Evolutionary conservation across 768 basidiomycete species (phyloP).

Genomic region (Sporobolomyces phaffii): DNA sequence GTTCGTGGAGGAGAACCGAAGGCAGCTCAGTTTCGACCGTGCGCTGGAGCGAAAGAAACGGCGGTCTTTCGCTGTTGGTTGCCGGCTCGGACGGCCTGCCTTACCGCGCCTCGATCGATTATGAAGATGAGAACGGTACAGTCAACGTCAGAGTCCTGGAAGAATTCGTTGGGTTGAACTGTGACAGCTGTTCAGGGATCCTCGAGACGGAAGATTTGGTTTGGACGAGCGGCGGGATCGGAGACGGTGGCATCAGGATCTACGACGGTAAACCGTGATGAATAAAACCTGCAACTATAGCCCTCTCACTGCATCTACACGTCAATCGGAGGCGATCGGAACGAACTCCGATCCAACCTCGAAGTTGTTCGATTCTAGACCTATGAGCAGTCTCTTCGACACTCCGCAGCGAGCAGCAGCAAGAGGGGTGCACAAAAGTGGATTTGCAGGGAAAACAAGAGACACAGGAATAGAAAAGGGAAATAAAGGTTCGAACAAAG

Average conservation of each 20-base stretch:
- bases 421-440: no score
- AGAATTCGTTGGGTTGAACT: slow-evolving; percentile 29
- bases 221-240: slow-evolving; percentile 19
- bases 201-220: slow-evolving; percentile 4
- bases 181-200: slow-evolving; percentile 13
- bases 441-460: no score
- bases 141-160: slow-evolving; percentile 2
- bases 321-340: no score
- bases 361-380: no score
- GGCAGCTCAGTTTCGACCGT: not conserved
- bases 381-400: no score
- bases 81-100: slow-evolving; percentile 27
- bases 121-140: not conserved
- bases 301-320: no score
- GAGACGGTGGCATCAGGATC: no score
- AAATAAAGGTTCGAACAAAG: no score
- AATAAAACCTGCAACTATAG: no score
- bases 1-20: not conserved
- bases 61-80: slow-evolving; percentile 1
- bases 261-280: no score
- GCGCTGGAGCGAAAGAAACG: not conserved
- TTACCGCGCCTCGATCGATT: slow-evolving; percentile 2
- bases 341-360: no score
- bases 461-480: not conserved
- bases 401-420: no score